Evolutionary conservation across 495 filamentous ascomycete species (phyloP).

Genomic region (Tuber borchii): DNA sequence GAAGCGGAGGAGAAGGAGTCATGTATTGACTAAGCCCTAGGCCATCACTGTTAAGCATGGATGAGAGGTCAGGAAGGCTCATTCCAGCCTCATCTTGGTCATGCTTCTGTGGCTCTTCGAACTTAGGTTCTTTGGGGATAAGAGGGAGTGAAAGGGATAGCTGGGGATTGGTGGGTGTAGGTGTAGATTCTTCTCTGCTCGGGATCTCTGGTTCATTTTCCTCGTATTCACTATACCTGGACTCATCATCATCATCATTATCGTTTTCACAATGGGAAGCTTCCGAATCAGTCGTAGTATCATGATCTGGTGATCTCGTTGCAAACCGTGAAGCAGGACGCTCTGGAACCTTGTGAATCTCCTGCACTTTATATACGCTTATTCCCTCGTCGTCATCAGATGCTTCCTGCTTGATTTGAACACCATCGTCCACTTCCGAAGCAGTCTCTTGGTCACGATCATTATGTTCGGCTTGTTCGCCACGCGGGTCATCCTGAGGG

Average conservation of each 20-base stretch:
- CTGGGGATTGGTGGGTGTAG: constrained; percentile 40
- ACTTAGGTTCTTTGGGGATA: constrained; percentile 33
- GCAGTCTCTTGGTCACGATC: constrained; percentile 43
- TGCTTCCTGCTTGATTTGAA: constrained; percentile 59
- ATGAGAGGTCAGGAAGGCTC: constrained; percentile 50
- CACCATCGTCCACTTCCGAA: constrained; percentile 50
- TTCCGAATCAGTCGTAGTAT: constrained; percentile 35
- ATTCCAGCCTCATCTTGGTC: constrained; percentile 33
- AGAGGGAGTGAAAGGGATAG: not conserved
- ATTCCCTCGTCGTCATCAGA: constrained; percentile 53
- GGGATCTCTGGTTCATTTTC: constrained; percentile 42
- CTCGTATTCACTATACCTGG: constrained; percentile 46
- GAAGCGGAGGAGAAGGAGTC: constrained; percentile 49
- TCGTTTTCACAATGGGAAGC: constrained; percentile 47
- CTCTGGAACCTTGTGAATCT: constrained; percentile 48
- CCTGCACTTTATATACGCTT: constrained; percentile 68
- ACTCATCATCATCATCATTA: constrained; percentile 50
- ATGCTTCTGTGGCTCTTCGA: constrained; percentile 39
- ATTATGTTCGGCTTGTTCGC: constrained; percentile 44
- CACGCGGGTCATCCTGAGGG: not conserved
- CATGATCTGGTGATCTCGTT: constrained; percentile 36
- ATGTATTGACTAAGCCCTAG: constrained; percentile 51
- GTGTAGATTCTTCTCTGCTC: constrained; percentile 40
- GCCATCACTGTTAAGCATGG: constrained; percentile 47
- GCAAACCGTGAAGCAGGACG: constrained; percentile 39